Evolutionary conservation across 768 basidiomycete genomes (phyloP).

Genomic region (Auricularia sp.): DNA sequence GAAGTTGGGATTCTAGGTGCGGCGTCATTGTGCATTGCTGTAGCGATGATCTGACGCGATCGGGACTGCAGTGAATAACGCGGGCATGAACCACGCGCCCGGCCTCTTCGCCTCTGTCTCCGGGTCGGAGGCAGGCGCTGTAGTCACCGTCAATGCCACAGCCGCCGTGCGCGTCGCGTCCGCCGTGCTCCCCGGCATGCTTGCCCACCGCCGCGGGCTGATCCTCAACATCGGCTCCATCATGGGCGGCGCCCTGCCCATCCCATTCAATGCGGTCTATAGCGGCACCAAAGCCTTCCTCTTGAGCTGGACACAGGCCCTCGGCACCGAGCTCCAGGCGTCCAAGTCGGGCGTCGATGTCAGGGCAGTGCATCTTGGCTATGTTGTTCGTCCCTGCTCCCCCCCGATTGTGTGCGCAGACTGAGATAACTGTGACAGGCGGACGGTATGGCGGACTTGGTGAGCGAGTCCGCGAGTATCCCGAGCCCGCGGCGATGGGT

Average conservation of each 20-base stretch:
- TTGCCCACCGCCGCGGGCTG: slow-evolving; percentile 66
- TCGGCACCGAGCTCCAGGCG: slow-evolving; percentile 68
- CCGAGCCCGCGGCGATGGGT: slow-evolving; percentile 73
- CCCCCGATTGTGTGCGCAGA: background rate
- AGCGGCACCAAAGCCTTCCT: slow-evolving; percentile 89
- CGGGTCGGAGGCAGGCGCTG: slow-evolving; percentile 64
- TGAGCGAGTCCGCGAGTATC: slow-evolving; percentile 52
- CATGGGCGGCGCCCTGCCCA: slow-evolving; percentile 64
- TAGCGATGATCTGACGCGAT: background rate
- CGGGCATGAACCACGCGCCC: slow-evolving; percentile 85
- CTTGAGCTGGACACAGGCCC: slow-evolving; percentile 71
- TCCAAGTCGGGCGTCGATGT: slow-evolving; percentile 58
- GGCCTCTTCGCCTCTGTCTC: slow-evolving; percentile 70
- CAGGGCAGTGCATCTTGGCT: slow-evolving; percentile 82
- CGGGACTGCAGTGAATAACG: slow-evolving; percentile 72
- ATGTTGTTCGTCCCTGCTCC: slow-evolving; percentile 49
- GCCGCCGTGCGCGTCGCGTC: slow-evolving; percentile 74
- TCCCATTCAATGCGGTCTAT: slow-evolving; percentile 89
- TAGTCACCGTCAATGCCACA: slow-evolving; percentile 75
- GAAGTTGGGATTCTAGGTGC: slow-evolving; percentile 73
- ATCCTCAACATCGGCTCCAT: slow-evolving; percentile 91
- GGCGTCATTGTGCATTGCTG: background rate
- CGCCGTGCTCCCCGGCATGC: slow-evolving; percentile 74
- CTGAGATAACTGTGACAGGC: slow-evolving; percentile 37
- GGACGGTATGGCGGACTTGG: slow-evolving; percentile 89